phyloP scores from a whole-genome alignment of 2,329 filamentous ascomycete species.

The Parascedosporium putredinis region DNA sequence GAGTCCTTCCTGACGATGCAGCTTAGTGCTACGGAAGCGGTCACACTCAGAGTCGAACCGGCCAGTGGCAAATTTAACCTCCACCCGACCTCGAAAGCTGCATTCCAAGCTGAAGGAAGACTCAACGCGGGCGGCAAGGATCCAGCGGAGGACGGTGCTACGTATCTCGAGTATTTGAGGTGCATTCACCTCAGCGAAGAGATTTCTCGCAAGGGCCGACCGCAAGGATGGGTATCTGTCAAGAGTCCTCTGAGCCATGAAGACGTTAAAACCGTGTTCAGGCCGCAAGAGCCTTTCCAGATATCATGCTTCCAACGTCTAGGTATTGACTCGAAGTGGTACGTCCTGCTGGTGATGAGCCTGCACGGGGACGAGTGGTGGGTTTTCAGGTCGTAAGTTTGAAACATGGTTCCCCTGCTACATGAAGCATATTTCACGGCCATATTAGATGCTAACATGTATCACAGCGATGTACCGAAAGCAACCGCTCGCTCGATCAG shows the following conservation, averaged over 20 bases:
- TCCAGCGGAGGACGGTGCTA: slow-evolving; percentile 45
- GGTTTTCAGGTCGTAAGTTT: slow-evolving; percentile 53
- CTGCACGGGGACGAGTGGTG: slow-evolving; percentile 71
- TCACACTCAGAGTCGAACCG: slow-evolving; percentile 56
- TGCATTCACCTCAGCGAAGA: slow-evolving; percentile 52
- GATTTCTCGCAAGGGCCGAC: slow-evolving; percentile 48
- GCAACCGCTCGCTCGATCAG: slow-evolving; percentile 12
- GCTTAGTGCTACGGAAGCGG: slow-evolving; percentile 26
- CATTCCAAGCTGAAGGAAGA: slow-evolving; percentile 48
- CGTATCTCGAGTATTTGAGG: slow-evolving; percentile 49
- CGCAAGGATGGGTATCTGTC: slow-evolving; percentile 52
- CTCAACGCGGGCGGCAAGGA: slow-evolving; percentile 50
- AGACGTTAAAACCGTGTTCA: slow-evolving; percentile 48
- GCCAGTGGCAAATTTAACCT: slow-evolving; percentile 68
- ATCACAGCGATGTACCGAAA: slow-evolving; percentile 5
- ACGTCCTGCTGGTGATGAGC: slow-evolving; percentile 59
- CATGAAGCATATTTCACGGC: not conserved
- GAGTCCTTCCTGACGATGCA: slow-evolving; percentile 60
- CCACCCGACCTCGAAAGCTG: slow-evolving; percentile 49
- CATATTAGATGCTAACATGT: not conserved
- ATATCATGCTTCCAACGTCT: slow-evolving; percentile 58
- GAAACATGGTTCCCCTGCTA: not conserved
- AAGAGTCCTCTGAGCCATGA: slow-evolving; percentile 39
- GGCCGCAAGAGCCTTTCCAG: slow-evolving; percentile 53
- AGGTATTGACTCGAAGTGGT: slow-evolving; percentile 66